Evolutionary conservation across 495 filamentous ascomycete genomes (phyloP).

Genomic region (Neurospora intermedia): DNA sequence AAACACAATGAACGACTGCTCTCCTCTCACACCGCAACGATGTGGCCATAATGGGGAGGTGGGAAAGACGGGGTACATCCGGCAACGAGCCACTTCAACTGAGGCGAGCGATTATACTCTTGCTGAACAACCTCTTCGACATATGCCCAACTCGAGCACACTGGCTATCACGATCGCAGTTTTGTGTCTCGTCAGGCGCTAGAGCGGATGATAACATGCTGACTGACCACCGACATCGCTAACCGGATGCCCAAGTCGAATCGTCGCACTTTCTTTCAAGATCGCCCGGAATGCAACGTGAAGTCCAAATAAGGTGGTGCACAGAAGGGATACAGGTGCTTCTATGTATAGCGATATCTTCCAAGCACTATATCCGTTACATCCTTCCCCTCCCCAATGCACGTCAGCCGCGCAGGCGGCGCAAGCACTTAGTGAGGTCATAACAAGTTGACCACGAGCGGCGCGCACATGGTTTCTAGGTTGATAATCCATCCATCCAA

Average conservation of each 20-base stretch:
- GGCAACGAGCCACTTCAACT: not conserved
- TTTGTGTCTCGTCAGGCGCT: not conserved
- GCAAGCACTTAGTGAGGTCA: not conserved
- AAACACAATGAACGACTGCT: not conserved
- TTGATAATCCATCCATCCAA: not conserved
- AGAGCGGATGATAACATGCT: not conserved
- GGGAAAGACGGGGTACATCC: not conserved
- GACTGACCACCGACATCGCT: not conserved
- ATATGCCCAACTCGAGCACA: not conserved
- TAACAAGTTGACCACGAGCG: not conserved
- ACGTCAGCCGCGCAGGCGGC: not conserved
- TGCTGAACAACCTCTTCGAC: not conserved
- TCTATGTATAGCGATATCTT: not conserved
- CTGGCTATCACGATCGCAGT: not conserved
- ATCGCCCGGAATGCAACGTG: not conserved
- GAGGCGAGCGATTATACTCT: too few relatives aligned
- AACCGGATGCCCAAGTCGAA: not conserved
- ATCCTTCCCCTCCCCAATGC: not conserved
- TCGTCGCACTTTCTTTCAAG: not conserved
- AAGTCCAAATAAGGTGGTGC: not conserved
- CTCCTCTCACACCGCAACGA: not conserved
- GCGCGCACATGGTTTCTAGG: not conserved
- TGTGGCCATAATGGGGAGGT: not conserved
- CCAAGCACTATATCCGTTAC: not conserved
- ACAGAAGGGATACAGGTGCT: not conserved